Base-by-base conservation (phyloP, 2,329 filamentous ascomycete species). In the Xylariales sp. region DNA sequence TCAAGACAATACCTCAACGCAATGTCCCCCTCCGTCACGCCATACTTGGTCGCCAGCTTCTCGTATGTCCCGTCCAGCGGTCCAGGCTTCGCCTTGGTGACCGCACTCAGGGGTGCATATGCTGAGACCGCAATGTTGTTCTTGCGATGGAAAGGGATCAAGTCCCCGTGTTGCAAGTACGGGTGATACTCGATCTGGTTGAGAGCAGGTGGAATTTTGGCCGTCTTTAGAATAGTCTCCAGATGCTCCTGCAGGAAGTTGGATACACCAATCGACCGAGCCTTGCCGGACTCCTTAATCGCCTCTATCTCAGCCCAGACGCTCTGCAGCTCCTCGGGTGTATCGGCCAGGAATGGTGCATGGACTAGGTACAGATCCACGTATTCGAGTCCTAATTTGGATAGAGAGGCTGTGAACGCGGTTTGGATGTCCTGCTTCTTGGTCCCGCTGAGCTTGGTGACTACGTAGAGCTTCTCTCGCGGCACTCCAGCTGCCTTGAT, bases 181-280 rank as follows among this genome's bases (percentile, higher is more conserved):
- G 86, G 85, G 62, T 93, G 84, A 55, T 78, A 82, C 67, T 91
- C 86, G 56, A 91, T 85, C 70, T 93, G 86, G 66, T 91, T 90
- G 47, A 86, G 75, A 5, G 77, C 80, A 1, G 87, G 87, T 3
- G 68, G 58, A 46, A 84, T 59, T 51, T 73, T 75, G 38, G 81
- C 80, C 4, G 79, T 78, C 57, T 73, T 59, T 2, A 83, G 65
- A 31, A 82, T 57, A 3, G 64, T 55, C 57, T 82, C 73, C 15
- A 84, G 61, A 49, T 84, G 66, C 31, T 64, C 56, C 51, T 71
- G 64, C 22, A 76, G 54, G 56, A 85, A 91, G 67, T 91, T 93
- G 54, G 82, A 87, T 11, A 93, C 81, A 38, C 87, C 87, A 51
- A 93, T 88, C 42, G 82, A 79, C 50, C 71, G 74, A 36, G 78